A percentile compares a stretch with the other conserved stretches of the same genome.
Evolutionary conservation across 805 yeast species (phyloP).

Genomic region (Jamesozyma jinghongensis): DNA sequence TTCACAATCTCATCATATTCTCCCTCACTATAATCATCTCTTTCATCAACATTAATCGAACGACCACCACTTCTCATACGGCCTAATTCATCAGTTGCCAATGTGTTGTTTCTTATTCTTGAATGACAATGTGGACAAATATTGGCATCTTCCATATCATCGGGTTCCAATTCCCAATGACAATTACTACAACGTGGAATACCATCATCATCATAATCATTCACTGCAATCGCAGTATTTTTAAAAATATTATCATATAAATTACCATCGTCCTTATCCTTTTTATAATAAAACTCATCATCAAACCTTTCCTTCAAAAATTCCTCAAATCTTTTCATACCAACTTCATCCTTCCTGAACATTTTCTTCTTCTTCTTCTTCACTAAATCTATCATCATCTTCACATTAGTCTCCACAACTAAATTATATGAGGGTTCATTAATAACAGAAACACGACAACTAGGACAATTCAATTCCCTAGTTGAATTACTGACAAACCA

Average conservation of each 20-base stretch:
- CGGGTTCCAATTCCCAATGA: constrained; percentile 58
- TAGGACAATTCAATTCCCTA: constrained; percentile 54
- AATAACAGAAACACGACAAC: constrained; percentile 46
- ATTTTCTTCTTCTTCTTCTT: constrained; percentile 19
- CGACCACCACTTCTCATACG: not conserved
- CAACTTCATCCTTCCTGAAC: constrained; percentile 10
- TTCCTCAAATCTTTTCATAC: constrained; percentile 6
- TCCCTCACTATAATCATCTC: constrained; percentile 23
- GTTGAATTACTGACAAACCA: constrained; percentile 43
- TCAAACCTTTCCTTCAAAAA: constrained; percentile 15
- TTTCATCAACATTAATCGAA: constrained; percentile 1
- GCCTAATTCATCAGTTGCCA: not conserved
- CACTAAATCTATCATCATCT: constrained; percentile 32
- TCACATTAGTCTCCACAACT: constrained; percentile 39
- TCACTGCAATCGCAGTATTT: constrained; percentile 44
- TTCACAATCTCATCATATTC: constrained; percentile 12
- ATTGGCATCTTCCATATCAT: constrained; percentile 34
- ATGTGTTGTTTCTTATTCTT: constrained; percentile 32
- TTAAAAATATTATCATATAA: constrained; percentile 45
- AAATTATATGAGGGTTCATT: constrained; percentile 47
- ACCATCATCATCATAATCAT: constrained; percentile 57
- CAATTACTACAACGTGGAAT: constrained; percentile 67
- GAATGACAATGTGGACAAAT: constrained; percentile 63
- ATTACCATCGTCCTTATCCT: constrained; percentile 22
- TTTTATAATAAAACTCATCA: constrained; percentile 9